Percentiles rank a stretch among this genome's conserved stretches.
phyloP scores from a whole-genome alignment of 2,329 filamentous ascomycete genomes.

The Phaeosphaeriaceae sp. region DNA sequence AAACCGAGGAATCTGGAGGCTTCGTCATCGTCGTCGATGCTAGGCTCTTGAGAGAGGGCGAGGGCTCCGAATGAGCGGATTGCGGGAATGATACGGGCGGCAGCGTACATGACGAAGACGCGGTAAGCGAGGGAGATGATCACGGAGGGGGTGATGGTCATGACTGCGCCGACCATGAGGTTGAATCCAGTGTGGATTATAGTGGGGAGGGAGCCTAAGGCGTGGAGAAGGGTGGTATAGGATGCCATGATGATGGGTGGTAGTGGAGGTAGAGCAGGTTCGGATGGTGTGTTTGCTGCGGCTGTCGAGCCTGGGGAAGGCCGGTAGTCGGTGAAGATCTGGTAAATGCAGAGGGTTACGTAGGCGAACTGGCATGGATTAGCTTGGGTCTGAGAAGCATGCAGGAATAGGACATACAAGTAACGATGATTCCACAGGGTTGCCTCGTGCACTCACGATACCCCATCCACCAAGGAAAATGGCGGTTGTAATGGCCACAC shows the following conservation, averaged over 20 bases:
- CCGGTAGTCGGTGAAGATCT: slow-evolving; percentile 98
- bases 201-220: slow-evolving; percentile 80
- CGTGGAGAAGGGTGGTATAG: slow-evolving; percentile 87
- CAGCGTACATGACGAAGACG: slow-evolving; percentile 92
- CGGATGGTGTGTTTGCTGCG: slow-evolving; percentile 59
- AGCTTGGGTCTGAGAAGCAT: slow-evolving; percentile 4
- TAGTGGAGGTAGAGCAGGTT: slow-evolving; percentile 93
- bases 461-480: slow-evolving; percentile 94
- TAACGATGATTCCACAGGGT: slow-evolving; percentile 91
- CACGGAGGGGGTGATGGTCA: slow-evolving; percentile 93
- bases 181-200: slow-evolving; percentile 83
- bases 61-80: slow-evolving; percentile 85
- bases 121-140: slow-evolving; percentile 95
- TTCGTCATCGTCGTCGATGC: slow-evolving; percentile 82
- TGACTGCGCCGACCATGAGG: slow-evolving; percentile 88
- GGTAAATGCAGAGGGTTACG: slow-evolving; percentile 97
- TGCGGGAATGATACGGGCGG: slow-evolving; percentile 93
- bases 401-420: slow-evolving; percentile 55
- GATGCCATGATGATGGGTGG: slow-evolving; percentile 98
- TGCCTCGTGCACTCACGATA: slow-evolving; percentile 90
- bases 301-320: slow-evolving; percentile 69
- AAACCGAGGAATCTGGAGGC: slow-evolving; percentile 81
- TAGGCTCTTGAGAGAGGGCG: slow-evolving; percentile 82
- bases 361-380: slow-evolving; percentile 73
- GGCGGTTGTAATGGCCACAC: slow-evolving; percentile 88